Evolutionary conservation across 2,329 filamentous ascomycete species (phyloP), one percentile per base, ranked within the genome.

Genomic region (Gyromitra esculenta): DNA sequence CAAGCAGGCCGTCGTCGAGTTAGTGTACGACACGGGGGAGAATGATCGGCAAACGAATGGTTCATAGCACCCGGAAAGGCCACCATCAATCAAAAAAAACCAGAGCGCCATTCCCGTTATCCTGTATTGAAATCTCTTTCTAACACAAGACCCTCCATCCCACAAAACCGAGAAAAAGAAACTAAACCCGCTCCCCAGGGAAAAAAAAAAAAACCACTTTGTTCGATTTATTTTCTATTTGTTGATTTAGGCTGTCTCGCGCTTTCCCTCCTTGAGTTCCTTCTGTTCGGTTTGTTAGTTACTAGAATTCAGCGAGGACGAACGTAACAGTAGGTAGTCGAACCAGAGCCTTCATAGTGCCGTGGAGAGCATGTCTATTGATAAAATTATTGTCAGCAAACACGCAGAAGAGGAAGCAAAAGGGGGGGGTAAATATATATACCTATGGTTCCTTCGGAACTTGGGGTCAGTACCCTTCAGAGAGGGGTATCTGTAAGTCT

Each of bases 381-480:
- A 15, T 54, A n/a, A 52, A 60, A 18, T 11, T 60, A 15, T 57
- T 2, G 50, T 79, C 39, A 79, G 63, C 31, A 60, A 43, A 62
- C n/a, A 54, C 13, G 39, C 15, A 37, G 13, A 45, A 66, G 13
- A 41, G 39, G n/a, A n/a, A 41, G 39, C 3, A 13, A 41, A 48
- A 1, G n/a, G 15, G 11, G 11, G 41, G n/a, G 21, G 7, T n/a
- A 39, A 43, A 74, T 31, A 69, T 60, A 69, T 60, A 43, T 13
- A 79, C 79, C 79, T 93, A 89, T 99, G 96, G 90, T 99, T 99
- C 88, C 96, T 92, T 87, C 96, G 92, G 90, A 99, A 99, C 91
- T 99, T 99, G 85, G 96, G 94, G 88, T 99, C 96, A 86, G 93
- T 96, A 84, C 96, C 96, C 86, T 97, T 97, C 84, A 99, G 91